Base-by-base conservation (phyloP, 2,329 filamentous ascomycete genomes). In the Pseudogymnoascus sp. region DNA sequence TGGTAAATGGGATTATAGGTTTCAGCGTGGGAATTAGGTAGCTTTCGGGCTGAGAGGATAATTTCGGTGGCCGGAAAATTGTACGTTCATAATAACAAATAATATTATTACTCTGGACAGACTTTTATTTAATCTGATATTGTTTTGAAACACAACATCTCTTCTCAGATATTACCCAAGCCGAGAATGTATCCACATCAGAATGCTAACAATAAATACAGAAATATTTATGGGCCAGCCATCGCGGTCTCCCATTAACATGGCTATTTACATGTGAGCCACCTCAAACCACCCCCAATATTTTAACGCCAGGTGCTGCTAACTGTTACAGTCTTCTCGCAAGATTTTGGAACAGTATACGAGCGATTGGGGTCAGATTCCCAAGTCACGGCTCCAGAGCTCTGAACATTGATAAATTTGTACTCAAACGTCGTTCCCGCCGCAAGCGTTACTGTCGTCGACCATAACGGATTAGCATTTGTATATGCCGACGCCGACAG, bases 361-460 rank as follows among this genome's bases (percentile, higher is more conserved):
- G 59, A 61, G 22, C 62, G 62, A 35, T 67, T 66, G 2, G 65
- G 65, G 59, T 66, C 86, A 59, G 74, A 75, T 73, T 90, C 87
- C 86, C 87, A 90, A 1, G 71, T 76, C 11, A 86, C 71, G 1
- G 73, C 74, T 0, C 83, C 81, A 65, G 80, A 78, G 1, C 72
- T 68, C 63, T 77, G 75, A 43, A 85, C 78, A 54, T 81, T 79
- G 67, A 90, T 79, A 69, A 83, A 90, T 75, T 90, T 89, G 72
- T 89, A 90, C 74, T 84, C 68, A 41, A 90, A 76, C 2, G 70
- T 73, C 60, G 76, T 75, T 2, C 85, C 86, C 0, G 81, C 76
- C 0, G 76, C 72, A 18, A 90, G 70, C 2, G 73, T 75, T 37
- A 89, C 69, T 0, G 79, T 79, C 1, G 72, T 77, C 50, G 75